Conservation (phyloP, 495 filamentous ascomycete genomes). For the Penicillium odoratum region DNA sequence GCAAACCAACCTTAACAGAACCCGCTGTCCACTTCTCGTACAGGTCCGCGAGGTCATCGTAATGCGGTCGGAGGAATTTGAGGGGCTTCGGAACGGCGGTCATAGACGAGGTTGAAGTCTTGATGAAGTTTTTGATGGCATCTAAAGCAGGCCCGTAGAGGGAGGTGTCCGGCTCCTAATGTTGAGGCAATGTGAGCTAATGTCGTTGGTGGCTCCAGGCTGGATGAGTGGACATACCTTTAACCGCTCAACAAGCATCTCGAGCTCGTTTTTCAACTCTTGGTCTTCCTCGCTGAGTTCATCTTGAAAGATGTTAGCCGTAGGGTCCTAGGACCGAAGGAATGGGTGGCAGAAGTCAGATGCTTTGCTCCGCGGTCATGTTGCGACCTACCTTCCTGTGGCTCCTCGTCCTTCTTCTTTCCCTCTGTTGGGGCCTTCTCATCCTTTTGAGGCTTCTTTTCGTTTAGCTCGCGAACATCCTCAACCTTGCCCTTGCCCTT, state of each 20-base stretch:
- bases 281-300: constrained; percentile 98
- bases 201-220: constrained; percentile 21
- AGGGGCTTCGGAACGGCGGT: constrained; percentile 97
- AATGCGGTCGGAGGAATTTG: constrained; percentile 96
- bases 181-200: constrained; percentile 23
- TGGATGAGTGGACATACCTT: constrained; percentile 57
- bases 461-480: constrained; percentile 57
- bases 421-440: constrained; percentile 71
- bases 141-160: constrained; percentile 92
- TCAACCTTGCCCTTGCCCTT: constrained; percentile 95
- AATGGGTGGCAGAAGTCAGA: constrained; percentile 8
- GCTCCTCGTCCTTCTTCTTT: constrained; percentile 69
- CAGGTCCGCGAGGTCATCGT: constrained; percentile 76
- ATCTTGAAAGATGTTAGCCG: constrained; percentile 47
- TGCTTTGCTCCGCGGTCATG: constrained; percentile 12
- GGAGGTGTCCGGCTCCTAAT: constrained; percentile 77
- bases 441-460: constrained; percentile 63
- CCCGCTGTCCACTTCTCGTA: constrained; percentile 87
- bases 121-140: constrained; percentile 95
- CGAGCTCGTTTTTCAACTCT: constrained; percentile 95
- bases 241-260: constrained; percentile 96
- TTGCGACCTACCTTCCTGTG: constrained; percentile 53
- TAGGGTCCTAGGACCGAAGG: constrained; percentile 8
- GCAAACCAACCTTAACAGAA: constrained; percentile 67
- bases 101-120: constrained; percentile 98